These are phyloP conservation scores for Staphylotrichum tortipilum DNA, from an alignment of 495 filamentous ascomycete genomes.

Conservation along the genomic window DNA sequence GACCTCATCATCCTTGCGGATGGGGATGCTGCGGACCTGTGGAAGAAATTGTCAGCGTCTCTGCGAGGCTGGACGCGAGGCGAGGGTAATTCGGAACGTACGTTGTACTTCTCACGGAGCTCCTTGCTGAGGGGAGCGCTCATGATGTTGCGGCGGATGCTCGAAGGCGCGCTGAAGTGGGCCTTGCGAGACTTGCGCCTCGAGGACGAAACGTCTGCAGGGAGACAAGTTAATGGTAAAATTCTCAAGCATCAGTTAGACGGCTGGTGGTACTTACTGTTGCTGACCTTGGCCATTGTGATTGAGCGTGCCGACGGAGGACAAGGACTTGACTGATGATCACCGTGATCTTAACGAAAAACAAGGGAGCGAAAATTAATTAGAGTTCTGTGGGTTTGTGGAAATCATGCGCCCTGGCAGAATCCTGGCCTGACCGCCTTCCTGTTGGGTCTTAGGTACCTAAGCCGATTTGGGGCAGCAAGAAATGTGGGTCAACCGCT, in stretches of 20 bases:
- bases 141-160: slow-evolving; percentile 87
- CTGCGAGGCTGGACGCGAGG: not conserved
- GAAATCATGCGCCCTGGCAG: slow-evolving; percentile 16
- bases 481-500: too few relatives aligned
- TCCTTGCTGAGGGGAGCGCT: slow-evolving; percentile 90
- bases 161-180: slow-evolving; percentile 88
- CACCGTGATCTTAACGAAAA: slow-evolving; percentile 24
- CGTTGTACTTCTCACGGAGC: slow-evolving; percentile 90
- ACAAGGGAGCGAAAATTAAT: slow-evolving; percentile 7
- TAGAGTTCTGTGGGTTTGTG: slow-evolving; percentile 12
- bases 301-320: slow-evolving; percentile 24
- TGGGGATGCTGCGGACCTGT: slow-evolving; percentile 89
- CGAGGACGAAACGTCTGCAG: slow-evolving; percentile 46
- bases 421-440: slow-evolving; percentile 16
- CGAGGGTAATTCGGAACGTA: slow-evolving; percentile 35
- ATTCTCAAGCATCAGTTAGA: not conserved
- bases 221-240: slow-evolving; percentile 16
- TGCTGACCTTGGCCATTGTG: slow-evolving; percentile 31
- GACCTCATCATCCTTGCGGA: slow-evolving; percentile 98
- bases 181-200: slow-evolving; percentile 96
- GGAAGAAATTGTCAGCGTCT: not conserved
- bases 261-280: slow-evolving; percentile 14
- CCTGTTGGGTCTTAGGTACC: not conserved
- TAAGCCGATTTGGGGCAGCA: not conserved
- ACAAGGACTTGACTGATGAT: slow-evolving; percentile 23